These are phyloP conservation scores for Sugiyamaella mastotermitis DNA, from an alignment of 805 yeast genomes.

Conservation along the genomic window DNA sequence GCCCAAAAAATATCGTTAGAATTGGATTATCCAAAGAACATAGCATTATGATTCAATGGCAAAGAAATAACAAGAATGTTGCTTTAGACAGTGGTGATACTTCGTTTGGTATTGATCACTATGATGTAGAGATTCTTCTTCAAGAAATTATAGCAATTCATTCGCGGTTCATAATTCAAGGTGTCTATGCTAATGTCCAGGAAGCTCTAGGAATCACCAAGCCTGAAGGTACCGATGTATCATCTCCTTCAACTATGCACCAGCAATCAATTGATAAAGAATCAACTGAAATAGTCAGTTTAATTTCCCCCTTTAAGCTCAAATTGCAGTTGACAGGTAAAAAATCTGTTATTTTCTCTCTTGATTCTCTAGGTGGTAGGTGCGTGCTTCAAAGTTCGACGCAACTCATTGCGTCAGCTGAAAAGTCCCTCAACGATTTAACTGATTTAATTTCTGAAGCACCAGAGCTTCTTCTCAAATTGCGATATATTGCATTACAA, in stretches of 20 bases:
- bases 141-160: slow-evolving; percentile 38
- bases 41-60: slow-evolving; percentile 55
- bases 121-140: slow-evolving; percentile 34
- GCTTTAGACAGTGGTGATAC: neutral
- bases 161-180: slow-evolving; percentile 31
- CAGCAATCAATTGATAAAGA: neutral
- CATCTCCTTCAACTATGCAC: neutral
- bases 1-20: slow-evolving; percentile 50
- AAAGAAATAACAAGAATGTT: slow-evolving; percentile 45
- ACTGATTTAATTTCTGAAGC: slow-evolving; percentile 17
- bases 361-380: slow-evolving; percentile 21
- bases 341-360: slow-evolving; percentile 17
- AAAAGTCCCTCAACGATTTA: slow-evolving; percentile 27
- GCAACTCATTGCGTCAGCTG: slow-evolving; percentile 32
- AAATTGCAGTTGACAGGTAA: slow-evolving; percentile 17
- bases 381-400: slow-evolving; percentile 36
- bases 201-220: neutral
- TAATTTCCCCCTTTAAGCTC: slow-evolving; percentile 14
- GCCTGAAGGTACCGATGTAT: neutral
- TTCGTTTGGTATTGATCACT: slow-evolving; percentile 26
- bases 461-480: slow-evolving; percentile 35
- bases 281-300: neutral
- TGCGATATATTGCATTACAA: slow-evolving; percentile 44
- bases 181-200: slow-evolving; percentile 1
- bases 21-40: slow-evolving; percentile 47